Percentiles rank a stretch among this genome's conserved stretches.
Conservation (phyloP, 1,284 basidiomycete species). For the Sanghuangporus weigelae region DNA sequence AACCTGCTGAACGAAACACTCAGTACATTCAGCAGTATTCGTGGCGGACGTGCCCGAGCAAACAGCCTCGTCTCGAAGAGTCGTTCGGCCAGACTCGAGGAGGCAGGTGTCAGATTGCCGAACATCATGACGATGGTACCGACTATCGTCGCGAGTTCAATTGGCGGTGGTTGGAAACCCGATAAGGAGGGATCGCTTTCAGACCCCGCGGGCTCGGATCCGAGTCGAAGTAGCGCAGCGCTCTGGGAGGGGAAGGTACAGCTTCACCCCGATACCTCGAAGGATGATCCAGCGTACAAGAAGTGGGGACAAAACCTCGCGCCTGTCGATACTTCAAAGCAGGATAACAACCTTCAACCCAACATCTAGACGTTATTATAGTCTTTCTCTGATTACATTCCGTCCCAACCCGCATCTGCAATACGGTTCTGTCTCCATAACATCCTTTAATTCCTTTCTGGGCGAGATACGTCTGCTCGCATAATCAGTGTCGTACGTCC, state of each 20-base stretch:
- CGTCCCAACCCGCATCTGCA: neutral
- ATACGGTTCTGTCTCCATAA: neutral
- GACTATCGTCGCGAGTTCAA: conserved; percentile 76
- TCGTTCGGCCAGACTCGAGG: conserved; percentile 51
- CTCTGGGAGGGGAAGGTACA: conserved; percentile 80
- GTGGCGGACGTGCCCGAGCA: conserved; percentile 80
- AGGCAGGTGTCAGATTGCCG: conserved; percentile 41
- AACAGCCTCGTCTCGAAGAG: conserved; percentile 81
- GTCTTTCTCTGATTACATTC: neutral
- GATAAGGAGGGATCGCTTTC: conserved; percentile 50
- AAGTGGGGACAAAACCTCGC: conserved; percentile 29
- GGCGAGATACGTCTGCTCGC: neutral
- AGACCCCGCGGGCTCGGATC: conserved; percentile 73
- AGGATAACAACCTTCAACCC: neutral
- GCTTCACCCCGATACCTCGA: conserved; percentile 78
- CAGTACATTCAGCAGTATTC: conserved; percentile 71
- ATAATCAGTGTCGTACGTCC: neutral
- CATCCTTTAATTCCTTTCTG: neutral
- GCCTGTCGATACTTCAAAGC: neutral
- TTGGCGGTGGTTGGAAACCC: conserved; percentile 76
- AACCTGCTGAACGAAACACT: conserved; percentile 83
- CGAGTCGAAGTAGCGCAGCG: conserved; percentile 73
- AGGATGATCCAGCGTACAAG: conserved; percentile 40
- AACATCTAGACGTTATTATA: neutral
- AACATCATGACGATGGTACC: conserved; percentile 86